A percentile compares a stretch with the other conserved stretches of the same genome.
phyloP scores from a whole-genome alignment of 2,329 filamentous ascomycete species.

The Hypoxylon sp. region DNA sequence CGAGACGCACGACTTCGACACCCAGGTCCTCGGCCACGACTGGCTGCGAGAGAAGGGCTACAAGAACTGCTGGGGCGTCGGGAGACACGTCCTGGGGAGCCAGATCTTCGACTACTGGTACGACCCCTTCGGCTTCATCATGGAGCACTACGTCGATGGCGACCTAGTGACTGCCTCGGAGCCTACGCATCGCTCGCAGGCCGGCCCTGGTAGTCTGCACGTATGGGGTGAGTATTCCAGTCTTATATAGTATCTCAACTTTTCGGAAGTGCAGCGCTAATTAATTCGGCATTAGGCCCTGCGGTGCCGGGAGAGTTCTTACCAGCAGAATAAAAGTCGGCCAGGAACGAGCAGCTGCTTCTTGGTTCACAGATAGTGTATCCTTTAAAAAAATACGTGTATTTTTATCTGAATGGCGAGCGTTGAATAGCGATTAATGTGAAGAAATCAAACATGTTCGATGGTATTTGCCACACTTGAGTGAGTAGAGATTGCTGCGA shows the following conservation, averaged over 20 bases:
- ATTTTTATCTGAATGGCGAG: conserved; percentile 24
- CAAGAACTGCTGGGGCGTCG: conserved; percentile 76
- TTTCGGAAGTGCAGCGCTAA: conserved; percentile 2
- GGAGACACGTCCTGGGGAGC: conserved; percentile 75
- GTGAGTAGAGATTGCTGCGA: no score
- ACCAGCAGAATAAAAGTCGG: conserved; percentile 11
- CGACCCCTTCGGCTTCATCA: conserved; percentile 71
- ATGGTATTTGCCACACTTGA: no score
- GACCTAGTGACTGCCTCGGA: conserved; percentile 71
- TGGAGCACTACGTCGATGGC: conserved; percentile 79
- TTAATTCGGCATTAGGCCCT: conserved; percentile 37
- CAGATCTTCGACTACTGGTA: conserved; percentile 82
- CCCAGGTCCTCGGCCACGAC: conserved; percentile 76
- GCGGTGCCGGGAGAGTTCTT: conserved; percentile 49
- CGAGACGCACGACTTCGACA: conserved; percentile 79
- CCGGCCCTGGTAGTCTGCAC: conserved; percentile 58
- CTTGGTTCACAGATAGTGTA: neutral
- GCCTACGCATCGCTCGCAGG: conserved; percentile 58
- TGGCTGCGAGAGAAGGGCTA: conserved; percentile 74
- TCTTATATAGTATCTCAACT: neutral
- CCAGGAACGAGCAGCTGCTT: neutral
- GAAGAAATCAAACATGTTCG: neutral
- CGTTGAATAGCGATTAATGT: conserved; percentile 16
- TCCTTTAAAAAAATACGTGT: conserved; percentile 14
- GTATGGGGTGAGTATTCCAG: conserved; percentile 57